These are phyloP conservation scores for Aspergillus sp. DNA, from an alignment of 2,329 filamentous ascomycete genomes.

Conservation along the genomic window DNA sequence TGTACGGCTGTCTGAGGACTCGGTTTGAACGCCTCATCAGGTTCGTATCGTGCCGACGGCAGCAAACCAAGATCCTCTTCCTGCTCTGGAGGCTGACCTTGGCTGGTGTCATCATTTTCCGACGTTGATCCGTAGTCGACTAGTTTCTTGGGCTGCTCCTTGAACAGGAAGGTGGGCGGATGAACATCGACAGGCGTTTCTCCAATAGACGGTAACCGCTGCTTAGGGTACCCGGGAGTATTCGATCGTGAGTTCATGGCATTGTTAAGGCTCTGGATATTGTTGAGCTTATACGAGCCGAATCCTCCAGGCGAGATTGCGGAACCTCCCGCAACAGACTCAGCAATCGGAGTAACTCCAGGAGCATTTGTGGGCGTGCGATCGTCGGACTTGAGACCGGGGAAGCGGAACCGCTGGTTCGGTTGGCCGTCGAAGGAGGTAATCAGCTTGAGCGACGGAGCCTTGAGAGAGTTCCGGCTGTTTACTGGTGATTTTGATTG, in stretches of 20 bases:
- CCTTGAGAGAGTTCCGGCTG: slow-evolving; percentile 69
- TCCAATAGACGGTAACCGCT: slow-evolving; percentile 77
- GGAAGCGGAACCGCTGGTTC: slow-evolving; percentile 65
- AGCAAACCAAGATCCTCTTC: slow-evolving; percentile 41
- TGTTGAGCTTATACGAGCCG: slow-evolving; percentile 60
- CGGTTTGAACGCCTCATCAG: slow-evolving; percentile 44
- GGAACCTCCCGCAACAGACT: slow-evolving; percentile 67
- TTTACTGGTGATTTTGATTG: slow-evolving; percentile 55
- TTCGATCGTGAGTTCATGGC: slow-evolving; percentile 69
- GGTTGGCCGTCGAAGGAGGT: slow-evolving; percentile 72
- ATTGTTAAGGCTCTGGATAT: slow-evolving; percentile 71
- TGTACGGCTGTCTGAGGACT: slow-evolving; percentile 69
- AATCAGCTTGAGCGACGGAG: slow-evolving; percentile 85
- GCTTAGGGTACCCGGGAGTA: slow-evolving; percentile 64
- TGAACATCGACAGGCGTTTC: slow-evolving; percentile 64
- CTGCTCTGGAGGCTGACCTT: slow-evolving; percentile 35
- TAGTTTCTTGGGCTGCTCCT: slow-evolving; percentile 47
- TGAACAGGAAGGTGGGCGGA: slow-evolving; percentile 47
- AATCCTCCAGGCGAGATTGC: slow-evolving; percentile 69
- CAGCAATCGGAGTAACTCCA: slow-evolving; percentile 85
- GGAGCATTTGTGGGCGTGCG: slow-evolving; percentile 75
- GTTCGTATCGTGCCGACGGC: slow-evolving; percentile 52
- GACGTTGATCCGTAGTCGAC: slow-evolving; percentile 55
- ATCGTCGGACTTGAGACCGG: slow-evolving; percentile 57
- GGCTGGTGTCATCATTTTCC: slow-evolving; percentile 40